These are phyloP conservation scores for Geranium rotundifolium DNA, from an alignment of 345 rosid genomes.

Conservation along the genomic window DNA sequence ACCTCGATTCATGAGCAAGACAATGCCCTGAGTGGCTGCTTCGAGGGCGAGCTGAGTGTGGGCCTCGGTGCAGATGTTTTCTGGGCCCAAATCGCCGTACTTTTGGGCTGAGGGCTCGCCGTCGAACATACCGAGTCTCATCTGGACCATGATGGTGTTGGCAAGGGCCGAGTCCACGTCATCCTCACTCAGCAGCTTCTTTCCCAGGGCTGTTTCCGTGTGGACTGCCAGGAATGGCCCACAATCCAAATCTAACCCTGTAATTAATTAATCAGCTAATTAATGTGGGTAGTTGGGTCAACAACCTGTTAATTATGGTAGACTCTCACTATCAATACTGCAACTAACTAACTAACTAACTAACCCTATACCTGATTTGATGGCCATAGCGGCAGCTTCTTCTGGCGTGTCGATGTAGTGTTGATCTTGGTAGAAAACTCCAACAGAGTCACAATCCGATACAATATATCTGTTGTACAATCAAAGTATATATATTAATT, in stretches of 20 bases:
- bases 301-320: background rate
- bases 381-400: constrained; percentile 82
- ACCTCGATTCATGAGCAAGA: constrained; percentile 29
- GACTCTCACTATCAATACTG: background rate
- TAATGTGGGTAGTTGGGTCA: background rate
- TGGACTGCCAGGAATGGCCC: constrained; percentile 27
- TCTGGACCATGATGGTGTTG: constrained; percentile 29
- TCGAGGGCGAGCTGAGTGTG: constrained; percentile 32
- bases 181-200: constrained; percentile 28
- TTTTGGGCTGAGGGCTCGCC: constrained; percentile 28
- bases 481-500: too few relatives aligned
- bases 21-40: constrained; percentile 42
- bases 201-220: constrained; percentile 28
- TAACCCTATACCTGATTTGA: constrained; percentile 76
- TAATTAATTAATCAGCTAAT: too few relatives aligned
- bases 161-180: constrained; percentile 29
- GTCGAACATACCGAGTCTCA: constrained; percentile 49
- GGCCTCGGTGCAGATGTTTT: constrained; percentile 31
- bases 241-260: constrained; percentile 47
- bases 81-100: constrained; percentile 36
- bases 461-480: constrained; percentile 47
- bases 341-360: background rate
- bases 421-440: constrained; percentile 45
- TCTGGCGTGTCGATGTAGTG: constrained; percentile 71
- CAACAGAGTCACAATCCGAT: constrained; percentile 88